These are phyloP conservation scores for Mortierella sp. DNA, from an alignment of 371 early-diverging fungal genomes.

Conservation along the genomic window DNA sequence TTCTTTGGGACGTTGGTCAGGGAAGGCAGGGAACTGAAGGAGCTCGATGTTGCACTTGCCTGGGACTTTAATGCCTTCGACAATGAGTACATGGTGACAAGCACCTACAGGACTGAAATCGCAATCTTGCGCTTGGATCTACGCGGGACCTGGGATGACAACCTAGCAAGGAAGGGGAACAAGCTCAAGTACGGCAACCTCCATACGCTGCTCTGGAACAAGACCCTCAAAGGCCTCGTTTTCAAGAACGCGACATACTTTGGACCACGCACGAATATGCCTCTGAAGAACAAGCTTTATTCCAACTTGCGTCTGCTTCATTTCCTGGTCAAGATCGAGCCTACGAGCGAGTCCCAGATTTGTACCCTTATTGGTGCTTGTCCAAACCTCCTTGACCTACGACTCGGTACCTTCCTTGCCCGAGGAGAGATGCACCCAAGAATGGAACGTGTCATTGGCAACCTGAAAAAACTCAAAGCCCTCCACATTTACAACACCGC, in stretches of 20 bases:
- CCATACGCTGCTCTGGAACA: neutral
- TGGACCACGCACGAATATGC: neutral
- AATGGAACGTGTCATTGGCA: neutral
- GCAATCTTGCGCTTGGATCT: neutral
- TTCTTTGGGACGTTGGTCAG: neutral
- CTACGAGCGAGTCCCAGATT: neutral
- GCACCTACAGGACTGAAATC: neutral
- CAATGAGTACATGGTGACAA: neutral
- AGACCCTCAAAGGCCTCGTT: neutral
- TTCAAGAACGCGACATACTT: neutral
- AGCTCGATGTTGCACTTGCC: neutral
- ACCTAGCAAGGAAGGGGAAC: neutral
- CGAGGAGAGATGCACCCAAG: neutral
- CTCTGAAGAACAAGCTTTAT: neutral
- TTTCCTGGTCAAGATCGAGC: neutral
- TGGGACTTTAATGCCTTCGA: neutral
- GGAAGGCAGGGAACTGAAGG: neutral
- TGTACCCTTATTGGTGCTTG: neutral
- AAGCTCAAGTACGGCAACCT: neutral
- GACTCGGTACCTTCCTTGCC: neutral
- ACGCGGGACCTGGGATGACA: neutral
- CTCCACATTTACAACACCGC: neutral
- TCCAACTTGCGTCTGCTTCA: neutral
- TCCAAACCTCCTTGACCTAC: neutral
- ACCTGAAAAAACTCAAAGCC: neutral